Conservation (phyloP, 306 rosid genomes). For the Quercus robur region DNA sequence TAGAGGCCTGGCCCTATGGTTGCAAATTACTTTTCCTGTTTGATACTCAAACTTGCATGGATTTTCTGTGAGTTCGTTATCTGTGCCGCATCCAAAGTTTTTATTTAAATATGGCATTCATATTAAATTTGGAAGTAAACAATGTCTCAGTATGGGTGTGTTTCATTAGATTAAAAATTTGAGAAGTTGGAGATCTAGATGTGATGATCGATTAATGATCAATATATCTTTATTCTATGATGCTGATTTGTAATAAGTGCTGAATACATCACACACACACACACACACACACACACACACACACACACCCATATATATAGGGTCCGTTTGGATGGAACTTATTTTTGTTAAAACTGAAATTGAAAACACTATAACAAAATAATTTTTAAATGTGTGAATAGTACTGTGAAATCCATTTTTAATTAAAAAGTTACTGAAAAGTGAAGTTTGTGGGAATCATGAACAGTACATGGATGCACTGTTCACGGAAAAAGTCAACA, state of each 20-base stretch:
- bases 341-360: too few relatives aligned
- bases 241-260: not conserved
- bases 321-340: too few relatives aligned
- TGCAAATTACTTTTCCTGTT: not conserved
- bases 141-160: not conserved
- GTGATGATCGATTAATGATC: not conserved
- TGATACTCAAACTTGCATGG: not conserved
- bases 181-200: not conserved
- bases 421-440: too few relatives aligned
- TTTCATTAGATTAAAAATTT: not conserved
- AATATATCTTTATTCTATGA: not conserved
- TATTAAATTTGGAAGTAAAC: not conserved
- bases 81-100: not conserved
- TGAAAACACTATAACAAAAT: too few relatives aligned
- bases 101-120: not conserved
- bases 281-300: too few relatives aligned
- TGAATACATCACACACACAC: not conserved
- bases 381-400: too few relatives aligned
- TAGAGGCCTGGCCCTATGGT: not conserved
- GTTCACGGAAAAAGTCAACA: too few relatives aligned
- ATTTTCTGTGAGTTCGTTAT: not conserved
- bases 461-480: too few relatives aligned
- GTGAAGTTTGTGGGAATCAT: too few relatives aligned
- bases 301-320: too few relatives aligned
- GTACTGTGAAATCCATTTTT: too few relatives aligned